These are phyloP conservation scores for Yarrowia keelungensis DNA, from an alignment of 805 yeast species.

Conservation along the genomic window DNA sequence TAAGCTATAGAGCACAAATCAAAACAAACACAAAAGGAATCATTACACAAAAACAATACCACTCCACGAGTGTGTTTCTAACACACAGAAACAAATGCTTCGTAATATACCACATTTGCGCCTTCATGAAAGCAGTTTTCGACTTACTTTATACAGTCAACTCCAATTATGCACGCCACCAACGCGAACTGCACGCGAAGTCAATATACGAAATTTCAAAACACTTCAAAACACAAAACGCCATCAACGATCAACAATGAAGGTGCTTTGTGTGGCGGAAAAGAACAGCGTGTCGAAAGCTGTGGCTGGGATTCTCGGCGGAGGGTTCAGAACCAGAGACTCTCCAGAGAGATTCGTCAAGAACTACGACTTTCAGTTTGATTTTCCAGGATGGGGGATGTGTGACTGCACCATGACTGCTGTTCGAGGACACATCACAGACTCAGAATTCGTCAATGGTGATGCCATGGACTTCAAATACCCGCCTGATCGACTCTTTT, in stretches of 20 bases:
- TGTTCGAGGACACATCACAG: conserved; percentile 84
- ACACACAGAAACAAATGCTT: too few species aligned
- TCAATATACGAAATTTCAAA: too few species aligned
- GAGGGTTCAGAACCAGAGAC: conserved; percentile 59
- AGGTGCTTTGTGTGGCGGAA: conserved; percentile 92
- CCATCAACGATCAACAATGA: conserved; percentile 54
- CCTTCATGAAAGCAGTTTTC: too few species aligned
- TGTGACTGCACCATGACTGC: conserved; percentile 91
- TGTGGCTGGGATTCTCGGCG: conserved; percentile 76
- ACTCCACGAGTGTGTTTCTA: too few species aligned
- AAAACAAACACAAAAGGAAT: too few species aligned
- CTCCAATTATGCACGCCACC: too few species aligned
- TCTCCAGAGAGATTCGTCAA: conserved; percentile 68
- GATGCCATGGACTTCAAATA: conserved; percentile 50
- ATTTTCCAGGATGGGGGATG: conserved; percentile 66
- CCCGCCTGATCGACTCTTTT: conserved; percentile 69
- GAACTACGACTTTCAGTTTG: conserved; percentile 78
- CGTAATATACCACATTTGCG: too few species aligned
- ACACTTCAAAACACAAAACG: not conserved
- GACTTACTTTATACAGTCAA: too few species aligned
- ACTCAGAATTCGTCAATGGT: conserved; percentile 60
- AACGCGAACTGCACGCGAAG: conserved; percentile 21
- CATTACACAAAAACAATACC: too few species aligned
- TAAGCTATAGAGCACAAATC: too few species aligned
- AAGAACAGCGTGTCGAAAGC: conserved; percentile 93